A percentile compares a stretch with the other conserved stretches of the same genome.
phyloP scores from a whole-genome alignment of 805 yeast genomes.

The Hanseniaspora hatyaiensis region DNA sequence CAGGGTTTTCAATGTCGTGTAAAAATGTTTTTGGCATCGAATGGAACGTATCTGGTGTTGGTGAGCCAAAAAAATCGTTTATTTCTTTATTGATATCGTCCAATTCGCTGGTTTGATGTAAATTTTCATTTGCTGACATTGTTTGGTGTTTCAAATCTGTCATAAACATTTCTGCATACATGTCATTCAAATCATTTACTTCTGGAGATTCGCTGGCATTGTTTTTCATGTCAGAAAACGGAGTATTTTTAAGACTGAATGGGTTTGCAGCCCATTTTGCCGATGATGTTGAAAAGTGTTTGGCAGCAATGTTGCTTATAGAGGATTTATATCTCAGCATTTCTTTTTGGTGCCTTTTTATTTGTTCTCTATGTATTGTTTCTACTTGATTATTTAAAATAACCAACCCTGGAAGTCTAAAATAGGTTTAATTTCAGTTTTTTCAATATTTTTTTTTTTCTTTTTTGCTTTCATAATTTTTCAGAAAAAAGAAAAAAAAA shows the following conservation, averaged over 20 bases:
- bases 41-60: background rate
- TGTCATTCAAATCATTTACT: constrained; percentile 6
- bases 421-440: too few species aligned
- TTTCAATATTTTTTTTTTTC: too few species aligned
- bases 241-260: constrained; percentile 7
- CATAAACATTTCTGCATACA: constrained; percentile 6
- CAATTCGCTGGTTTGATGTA: background rate
- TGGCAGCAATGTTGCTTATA: too few species aligned
- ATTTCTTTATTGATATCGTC: constrained; percentile 11
- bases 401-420: too few species aligned
- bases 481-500: too few species aligned
- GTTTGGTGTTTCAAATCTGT: background rate
- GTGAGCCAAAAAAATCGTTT: constrained; percentile 7
- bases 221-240: background rate
- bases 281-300: background rate
- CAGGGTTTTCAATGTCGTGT: background rate
- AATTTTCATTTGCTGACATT: background rate
- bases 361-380: too few species aligned
- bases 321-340: too few species aligned
- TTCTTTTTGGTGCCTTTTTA: too few species aligned
- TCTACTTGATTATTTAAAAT: too few species aligned
- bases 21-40: background rate
- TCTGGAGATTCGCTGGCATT: background rate
- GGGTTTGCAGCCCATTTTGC: background rate
- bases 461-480: too few species aligned